Evolutionary conservation across 1,139 yeast genomes (phyloP).

Genomic region (Hansenula sp.): DNA sequence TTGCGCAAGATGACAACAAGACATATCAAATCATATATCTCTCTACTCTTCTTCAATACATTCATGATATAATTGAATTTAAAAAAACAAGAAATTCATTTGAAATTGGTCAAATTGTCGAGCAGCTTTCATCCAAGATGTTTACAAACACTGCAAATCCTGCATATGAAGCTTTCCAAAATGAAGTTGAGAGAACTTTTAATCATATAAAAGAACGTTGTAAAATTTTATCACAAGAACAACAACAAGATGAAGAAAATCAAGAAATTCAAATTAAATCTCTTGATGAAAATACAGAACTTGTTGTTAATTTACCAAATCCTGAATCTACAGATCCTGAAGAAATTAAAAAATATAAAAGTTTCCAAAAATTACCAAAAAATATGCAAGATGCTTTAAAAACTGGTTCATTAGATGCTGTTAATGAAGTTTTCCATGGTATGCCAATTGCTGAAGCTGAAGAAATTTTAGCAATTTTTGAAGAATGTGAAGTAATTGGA

Average conservation of each 20-base stretch:
- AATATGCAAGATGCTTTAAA: constrained; percentile 74
- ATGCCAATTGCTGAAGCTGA: constrained; percentile 81
- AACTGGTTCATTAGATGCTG: constrained; percentile 67
- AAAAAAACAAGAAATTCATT: constrained; percentile 27
- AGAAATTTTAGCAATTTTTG: constrained; percentile 62
- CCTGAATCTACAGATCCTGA: constrained; percentile 39
- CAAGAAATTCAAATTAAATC: constrained; percentile 82
- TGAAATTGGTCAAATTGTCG: constrained; percentile 51
- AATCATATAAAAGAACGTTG: constrained; percentile 75
- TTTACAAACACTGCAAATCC: constrained; percentile 45
- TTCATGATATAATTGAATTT: constrained; percentile 57
- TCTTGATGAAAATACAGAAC: constrained; percentile 76
- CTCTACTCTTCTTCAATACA: constrained; percentile 75
- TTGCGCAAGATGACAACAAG: constrained; percentile 48
- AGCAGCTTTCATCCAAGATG: constrained; percentile 65
- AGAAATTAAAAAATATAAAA: constrained; percentile 47
- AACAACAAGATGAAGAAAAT: constrained; percentile 29
- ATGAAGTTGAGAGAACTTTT: constrained; percentile 69
- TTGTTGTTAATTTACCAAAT: constrained; percentile 69
- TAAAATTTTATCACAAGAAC: constrained; percentile 48
- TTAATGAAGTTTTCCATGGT: constrained; percentile 78
- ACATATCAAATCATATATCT: constrained; percentile 72
- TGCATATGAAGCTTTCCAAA: constrained; percentile 60
- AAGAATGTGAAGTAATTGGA: constrained; percentile 80
- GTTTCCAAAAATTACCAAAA: constrained; percentile 53